phyloP scores from a whole-genome alignment of 768 basidiomycete species.

The Lactarius pseudohatsudake region DNA sequence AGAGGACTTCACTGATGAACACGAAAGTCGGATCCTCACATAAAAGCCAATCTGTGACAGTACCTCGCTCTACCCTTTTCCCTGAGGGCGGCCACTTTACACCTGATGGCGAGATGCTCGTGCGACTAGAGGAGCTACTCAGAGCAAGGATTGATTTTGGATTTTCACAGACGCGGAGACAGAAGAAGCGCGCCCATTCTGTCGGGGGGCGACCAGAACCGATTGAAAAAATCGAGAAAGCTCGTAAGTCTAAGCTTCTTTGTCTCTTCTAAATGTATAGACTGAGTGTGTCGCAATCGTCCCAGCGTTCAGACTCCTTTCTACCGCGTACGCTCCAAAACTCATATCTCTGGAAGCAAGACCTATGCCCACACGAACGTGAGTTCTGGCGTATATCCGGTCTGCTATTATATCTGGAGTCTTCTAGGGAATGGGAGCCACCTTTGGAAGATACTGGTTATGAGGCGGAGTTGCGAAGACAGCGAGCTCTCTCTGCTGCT shows the following conservation, averaged over 20 bases:
- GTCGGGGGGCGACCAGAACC: not conserved
- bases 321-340: constrained; percentile 10
- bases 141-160: constrained; percentile 8
- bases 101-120: not conserved
- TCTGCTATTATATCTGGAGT: not conserved
- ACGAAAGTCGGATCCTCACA: constrained; percentile 16
- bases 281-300: not conserved
- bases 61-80: constrained; percentile 17
- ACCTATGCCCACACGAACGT: constrained; percentile 21
- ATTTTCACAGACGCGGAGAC: constrained; percentile 12
- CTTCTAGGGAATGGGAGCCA: constrained; percentile 33
- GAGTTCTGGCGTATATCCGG: not conserved
- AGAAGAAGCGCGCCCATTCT: constrained; percentile 1
- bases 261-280: not conserved
- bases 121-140: constrained; percentile 20
- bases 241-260: constrained; percentile 1
- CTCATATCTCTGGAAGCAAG: constrained; percentile 22
- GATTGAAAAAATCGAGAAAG: not conserved
- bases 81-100: not conserved
- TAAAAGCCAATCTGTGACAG: constrained; percentile 3
- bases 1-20: constrained; percentile 11
- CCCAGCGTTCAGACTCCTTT: constrained; percentile 28
- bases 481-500: constrained; percentile 33
- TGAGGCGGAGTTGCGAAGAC: constrained; percentile 32
- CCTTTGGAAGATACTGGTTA: constrained; percentile 35